Base-by-base conservation (phyloP, 129 eudicot genomes). In the Flaveria sonorensis region DNA sequence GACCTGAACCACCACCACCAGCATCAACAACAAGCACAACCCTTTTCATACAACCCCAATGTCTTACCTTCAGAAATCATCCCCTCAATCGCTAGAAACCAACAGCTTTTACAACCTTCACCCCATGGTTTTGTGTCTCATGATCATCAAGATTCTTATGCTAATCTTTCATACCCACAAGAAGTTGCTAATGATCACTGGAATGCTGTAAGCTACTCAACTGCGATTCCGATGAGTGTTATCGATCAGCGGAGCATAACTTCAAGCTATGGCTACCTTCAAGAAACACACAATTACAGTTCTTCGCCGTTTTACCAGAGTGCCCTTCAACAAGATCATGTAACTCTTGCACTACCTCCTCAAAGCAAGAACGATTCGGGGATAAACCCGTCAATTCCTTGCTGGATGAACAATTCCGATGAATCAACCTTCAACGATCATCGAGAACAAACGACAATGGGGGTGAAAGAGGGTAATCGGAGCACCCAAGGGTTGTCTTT, bases 401-500 rank as follows among this genome's bases (percentile, higher is more conserved):
- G 62, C 43, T 78, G 77, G 83, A 80, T 80, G 83, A 80, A 80
- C 78, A 42, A 1, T 72, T 72, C 68, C 26, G 73, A 79, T 42
- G 63, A 78, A 42, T 57, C 77, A 20, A 16, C 50, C 4, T 56
- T 57, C 43, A 57, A 57, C 59, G 24, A 42, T 0, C 47, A 39
- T 71, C 79, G 39, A 32, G 62, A 74, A 21, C 42, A 20, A 19
- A 42, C 23, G 77, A 50, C 76, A 45, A 45, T 56, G 61, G 81
- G 66, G 83, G 82, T 64, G 0, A 75, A 79, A 42, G 86, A 81
- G 40, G 70, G 69, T 60, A 74, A 19, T 74, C 62, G 70, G 45
- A 76, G n/a, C 62, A 73, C 92, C 2, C 92, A 87, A 71, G 90
- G 81, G 32, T 76, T 90, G 21, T 82, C 89, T 77, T 68, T 90